These are phyloP conservation scores for Tolypocladium album DNA, from an alignment of 2,329 filamentous ascomycete genomes.

Conservation along the genomic window DNA sequence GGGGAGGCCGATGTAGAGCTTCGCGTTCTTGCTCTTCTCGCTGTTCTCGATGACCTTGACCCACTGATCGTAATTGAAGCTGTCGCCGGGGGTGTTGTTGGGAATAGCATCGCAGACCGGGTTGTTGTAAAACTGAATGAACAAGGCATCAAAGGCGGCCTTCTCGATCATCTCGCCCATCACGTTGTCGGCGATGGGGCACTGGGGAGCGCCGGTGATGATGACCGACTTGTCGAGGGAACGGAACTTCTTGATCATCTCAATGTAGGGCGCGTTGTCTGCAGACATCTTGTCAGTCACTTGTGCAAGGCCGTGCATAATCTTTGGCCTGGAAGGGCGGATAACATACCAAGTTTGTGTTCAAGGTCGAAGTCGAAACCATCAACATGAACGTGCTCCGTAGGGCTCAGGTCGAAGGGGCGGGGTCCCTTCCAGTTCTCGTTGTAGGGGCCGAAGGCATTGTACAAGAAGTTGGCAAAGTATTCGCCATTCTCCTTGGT, in stretches of 20 bases:
- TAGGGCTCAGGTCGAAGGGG: constrained; percentile 23
- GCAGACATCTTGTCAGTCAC: neutral
- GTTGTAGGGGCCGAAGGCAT: constrained; percentile 26
- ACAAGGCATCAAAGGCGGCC: constrained; percentile 30
- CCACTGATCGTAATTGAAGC: constrained; percentile 35
- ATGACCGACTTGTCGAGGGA: constrained; percentile 17
- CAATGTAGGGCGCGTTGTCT: constrained; percentile 25
- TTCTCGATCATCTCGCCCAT: constrained; percentile 27
- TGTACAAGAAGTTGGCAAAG: constrained; percentile 28
- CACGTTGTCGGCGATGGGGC: constrained; percentile 17
- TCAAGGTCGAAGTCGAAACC: constrained; percentile 35
- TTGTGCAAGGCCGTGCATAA: neutral
- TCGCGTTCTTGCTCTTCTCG: constrained; percentile 25
- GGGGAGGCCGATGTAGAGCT: constrained; percentile 35
- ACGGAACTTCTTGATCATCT: constrained; percentile 26
- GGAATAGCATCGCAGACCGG: constrained; percentile 22
- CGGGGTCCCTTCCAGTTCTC: constrained; percentile 20
- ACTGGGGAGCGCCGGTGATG: constrained; percentile 35
- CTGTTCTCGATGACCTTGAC: constrained; percentile 20
- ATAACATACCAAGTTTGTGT: constrained; percentile 16
- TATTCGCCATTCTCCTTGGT: constrained; percentile 17
- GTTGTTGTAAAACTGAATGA: constrained; percentile 42
- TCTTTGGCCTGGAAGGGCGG: neutral
- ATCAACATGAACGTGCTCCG: constrained; percentile 20
- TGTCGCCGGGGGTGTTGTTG: constrained; percentile 6